phyloP scores from a whole-genome alignment of 495 filamentous ascomycete species.

The Choiromyces venosus region DNA sequence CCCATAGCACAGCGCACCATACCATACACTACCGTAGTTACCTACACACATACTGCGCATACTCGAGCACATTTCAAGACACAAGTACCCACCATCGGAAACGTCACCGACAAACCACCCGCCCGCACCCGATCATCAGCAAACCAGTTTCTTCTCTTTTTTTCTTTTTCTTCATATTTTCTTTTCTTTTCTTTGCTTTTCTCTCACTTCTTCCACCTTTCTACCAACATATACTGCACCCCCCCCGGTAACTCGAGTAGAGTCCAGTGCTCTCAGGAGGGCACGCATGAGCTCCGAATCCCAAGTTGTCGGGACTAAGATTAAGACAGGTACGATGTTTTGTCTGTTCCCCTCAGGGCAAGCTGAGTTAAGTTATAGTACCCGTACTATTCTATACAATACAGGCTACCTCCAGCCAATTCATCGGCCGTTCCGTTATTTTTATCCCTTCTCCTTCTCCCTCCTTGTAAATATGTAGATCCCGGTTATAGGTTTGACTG shows the following conservation, averaged over 20 bases:
- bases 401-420: background rate
- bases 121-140: background rate
- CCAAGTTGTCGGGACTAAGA: background rate
- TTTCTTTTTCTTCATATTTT: background rate
- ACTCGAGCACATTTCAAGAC: background rate
- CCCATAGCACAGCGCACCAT: background rate
- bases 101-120: background rate
- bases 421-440: background rate
- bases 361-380: background rate
- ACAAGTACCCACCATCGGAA: background rate
- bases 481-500: background rate
- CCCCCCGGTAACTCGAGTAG: background rate
- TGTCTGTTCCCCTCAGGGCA: too few species aligned
- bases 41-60: background rate
- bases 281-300: background rate
- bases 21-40: background rate
- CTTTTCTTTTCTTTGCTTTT: background rate
- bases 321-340: background rate
- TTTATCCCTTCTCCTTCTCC: background rate
- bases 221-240: background rate
- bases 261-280: background rate
- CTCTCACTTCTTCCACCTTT: background rate
- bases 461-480: background rate
- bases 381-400: too few species aligned
- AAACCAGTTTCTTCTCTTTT: background rate